These are phyloP conservation scores for Ogataea trehalophila DNA, from an alignment of 805 yeast genomes.

Conservation along the genomic window DNA sequence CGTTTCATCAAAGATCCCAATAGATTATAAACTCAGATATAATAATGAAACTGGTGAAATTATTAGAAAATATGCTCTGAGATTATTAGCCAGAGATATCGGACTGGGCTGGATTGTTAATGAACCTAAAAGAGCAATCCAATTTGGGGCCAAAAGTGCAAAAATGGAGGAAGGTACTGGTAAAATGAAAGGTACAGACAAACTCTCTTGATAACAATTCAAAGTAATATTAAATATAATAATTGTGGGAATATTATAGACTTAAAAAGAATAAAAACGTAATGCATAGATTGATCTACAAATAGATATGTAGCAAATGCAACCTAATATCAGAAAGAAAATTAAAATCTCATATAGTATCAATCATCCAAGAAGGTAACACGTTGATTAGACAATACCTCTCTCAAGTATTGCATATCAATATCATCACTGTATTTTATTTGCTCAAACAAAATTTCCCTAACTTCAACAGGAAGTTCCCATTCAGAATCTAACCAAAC, in stretches of 20 bases:
- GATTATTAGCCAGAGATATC: conserved; percentile 51
- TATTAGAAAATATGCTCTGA: conserved; percentile 47
- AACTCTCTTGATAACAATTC: conserved; percentile 6
- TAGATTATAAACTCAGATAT: conserved; percentile 38
- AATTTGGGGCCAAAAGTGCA: conserved; percentile 94
- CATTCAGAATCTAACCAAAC: too few species aligned
- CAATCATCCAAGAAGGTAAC: too few species aligned
- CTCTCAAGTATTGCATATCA: too few species aligned
- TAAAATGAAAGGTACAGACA: conserved; percentile 71
- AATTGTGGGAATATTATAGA: background rate
- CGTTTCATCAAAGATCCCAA: conserved; percentile 44
- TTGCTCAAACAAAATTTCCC: too few species aligned
- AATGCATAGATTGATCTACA: too few species aligned
- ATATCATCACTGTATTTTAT: too few species aligned
- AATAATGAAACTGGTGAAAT: conserved; percentile 33
- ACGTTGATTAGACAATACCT: too few species aligned
- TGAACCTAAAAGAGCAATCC: conserved; percentile 92
- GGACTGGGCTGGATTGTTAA: conserved; percentile 47
- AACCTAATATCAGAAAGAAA: too few species aligned
- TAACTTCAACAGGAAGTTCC: too few species aligned
- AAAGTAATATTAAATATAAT: conserved; percentile 1
- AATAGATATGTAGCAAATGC: too few species aligned
- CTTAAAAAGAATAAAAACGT: too few species aligned
- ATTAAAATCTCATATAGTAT: too few species aligned
- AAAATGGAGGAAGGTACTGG: conserved; percentile 82